A percentile compares a stretch with the other conserved stretches of the same genome.
These are phyloP conservation scores for Gomphus bonarii DNA, from an alignment of 1,284 basidiomycete genomes.

Conservation along the genomic window DNA sequence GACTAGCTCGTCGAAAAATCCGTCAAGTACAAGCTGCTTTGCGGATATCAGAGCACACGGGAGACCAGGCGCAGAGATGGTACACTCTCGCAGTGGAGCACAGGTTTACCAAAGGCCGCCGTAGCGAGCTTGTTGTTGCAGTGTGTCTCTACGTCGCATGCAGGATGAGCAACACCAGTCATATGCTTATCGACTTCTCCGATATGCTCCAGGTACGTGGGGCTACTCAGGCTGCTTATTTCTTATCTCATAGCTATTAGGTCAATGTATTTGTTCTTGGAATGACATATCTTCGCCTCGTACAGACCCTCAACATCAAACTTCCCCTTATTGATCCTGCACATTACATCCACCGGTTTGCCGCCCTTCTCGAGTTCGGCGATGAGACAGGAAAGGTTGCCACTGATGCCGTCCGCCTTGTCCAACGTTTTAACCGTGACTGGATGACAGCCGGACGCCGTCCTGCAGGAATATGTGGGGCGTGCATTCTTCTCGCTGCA, in stretches of 20 bases:
- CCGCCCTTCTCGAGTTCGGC: slow-evolving; percentile 94
- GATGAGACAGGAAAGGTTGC: slow-evolving; percentile 89
- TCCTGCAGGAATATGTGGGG: slow-evolving; percentile 96
- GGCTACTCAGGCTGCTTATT: neutral
- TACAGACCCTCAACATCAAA: slow-evolving; percentile 81
- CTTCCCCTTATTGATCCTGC: slow-evolving; percentile 92
- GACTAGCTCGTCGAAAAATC: slow-evolving; percentile 69
- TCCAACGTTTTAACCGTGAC: slow-evolving; percentile 91
- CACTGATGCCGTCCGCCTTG: slow-evolving; percentile 87
- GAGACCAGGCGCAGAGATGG: slow-evolving; percentile 75
- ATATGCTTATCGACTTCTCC: slow-evolving; percentile 99
- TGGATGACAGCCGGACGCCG: slow-evolving; percentile 96
- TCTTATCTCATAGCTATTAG: slow-evolving; percentile 28
- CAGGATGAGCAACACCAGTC: slow-evolving; percentile 82
- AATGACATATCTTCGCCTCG: slow-evolving; percentile 90
- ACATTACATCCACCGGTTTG: slow-evolving; percentile 95
- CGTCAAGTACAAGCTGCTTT: slow-evolving; percentile 72
- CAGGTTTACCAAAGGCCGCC: slow-evolving; percentile 89
- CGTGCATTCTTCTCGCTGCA: slow-evolving; percentile 88
- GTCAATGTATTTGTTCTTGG: slow-evolving; percentile 98
- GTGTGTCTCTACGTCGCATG: slow-evolving; percentile 95
- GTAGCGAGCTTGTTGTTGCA: slow-evolving; percentile 88
- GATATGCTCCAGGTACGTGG: slow-evolving; percentile 73
- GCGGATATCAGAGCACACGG: slow-evolving; percentile 71
- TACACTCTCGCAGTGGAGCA: slow-evolving; percentile 93